Conservation (phyloP, 2,329 filamentous ascomycete species). For the Elsinoe necatrix region DNA sequence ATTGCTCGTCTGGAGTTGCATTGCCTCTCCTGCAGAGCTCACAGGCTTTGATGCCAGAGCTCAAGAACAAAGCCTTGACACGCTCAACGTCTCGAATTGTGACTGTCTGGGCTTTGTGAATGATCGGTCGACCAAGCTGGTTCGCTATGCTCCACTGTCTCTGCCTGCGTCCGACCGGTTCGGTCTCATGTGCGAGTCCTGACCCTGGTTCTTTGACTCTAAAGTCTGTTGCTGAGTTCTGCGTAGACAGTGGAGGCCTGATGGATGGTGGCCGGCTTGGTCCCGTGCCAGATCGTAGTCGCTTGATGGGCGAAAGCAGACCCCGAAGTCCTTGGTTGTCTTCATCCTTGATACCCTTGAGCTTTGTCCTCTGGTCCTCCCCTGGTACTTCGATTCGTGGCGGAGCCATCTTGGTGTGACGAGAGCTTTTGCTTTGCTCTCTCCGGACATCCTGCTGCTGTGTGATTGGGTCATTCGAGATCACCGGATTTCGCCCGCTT, state of each 20-base stretch:
- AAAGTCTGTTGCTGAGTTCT: neutral
- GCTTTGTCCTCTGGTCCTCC: constrained; percentile 32
- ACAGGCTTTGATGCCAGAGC: constrained; percentile 81
- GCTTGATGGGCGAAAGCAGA: constrained; percentile 12
- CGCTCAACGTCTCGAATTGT: constrained; percentile 70
- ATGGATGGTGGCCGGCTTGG: constrained; percentile 28
- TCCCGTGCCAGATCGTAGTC: constrained; percentile 3
- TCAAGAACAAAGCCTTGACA: constrained; percentile 66
- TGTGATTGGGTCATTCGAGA: constrained; percentile 33
- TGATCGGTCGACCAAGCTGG: constrained; percentile 31
- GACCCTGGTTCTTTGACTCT: neutral
- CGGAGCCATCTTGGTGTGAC: constrained; percentile 39
- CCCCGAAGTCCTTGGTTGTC: constrained; percentile 3
- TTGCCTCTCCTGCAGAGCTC: constrained; percentile 64
- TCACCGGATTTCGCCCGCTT: constrained; percentile 12
- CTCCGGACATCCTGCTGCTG: constrained; percentile 34
- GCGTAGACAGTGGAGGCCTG: constrained; percentile 23
- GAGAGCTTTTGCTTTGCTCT: constrained; percentile 33
- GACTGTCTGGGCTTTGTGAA: constrained; percentile 37
- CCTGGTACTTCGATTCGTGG: constrained; percentile 42
- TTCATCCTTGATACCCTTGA: neutral
- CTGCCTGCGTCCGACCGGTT: constrained; percentile 24
- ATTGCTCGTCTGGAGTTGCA: constrained; percentile 30
- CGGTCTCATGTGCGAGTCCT: neutral
- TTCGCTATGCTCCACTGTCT: constrained; percentile 54